These are phyloP conservation scores for Beauveria pseudobassiana DNA, from an alignment of 2,329 filamentous ascomycete genomes.

Conservation along the genomic window DNA sequence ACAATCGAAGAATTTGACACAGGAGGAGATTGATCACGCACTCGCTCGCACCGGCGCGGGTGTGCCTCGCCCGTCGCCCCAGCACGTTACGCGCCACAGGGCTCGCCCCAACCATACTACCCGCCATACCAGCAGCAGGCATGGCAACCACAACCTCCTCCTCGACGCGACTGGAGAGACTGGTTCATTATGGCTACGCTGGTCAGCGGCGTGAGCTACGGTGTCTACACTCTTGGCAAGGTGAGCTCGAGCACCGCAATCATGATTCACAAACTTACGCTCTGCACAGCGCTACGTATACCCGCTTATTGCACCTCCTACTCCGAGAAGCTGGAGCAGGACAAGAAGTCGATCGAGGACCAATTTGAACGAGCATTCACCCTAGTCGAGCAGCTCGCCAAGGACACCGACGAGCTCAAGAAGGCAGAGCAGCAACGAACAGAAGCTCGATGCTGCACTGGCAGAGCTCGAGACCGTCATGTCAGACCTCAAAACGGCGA, in stretches of 20 bases:
- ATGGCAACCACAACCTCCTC: slow-evolving; percentile 55
- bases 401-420: slow-evolving; percentile 86
- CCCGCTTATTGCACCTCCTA: slow-evolving; percentile 86
- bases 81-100: slow-evolving; percentile 36
- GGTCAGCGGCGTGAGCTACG: slow-evolving; percentile 81
- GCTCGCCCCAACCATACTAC: slow-evolving; percentile 37
- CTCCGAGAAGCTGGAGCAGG: slow-evolving; percentile 85
- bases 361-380: slow-evolving; percentile 89
- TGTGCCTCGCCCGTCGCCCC: slow-evolving; percentile 36
- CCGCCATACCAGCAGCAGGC: slow-evolving; percentile 44
- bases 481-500: slow-evolving; percentile 70
- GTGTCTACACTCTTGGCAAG: slow-evolving; percentile 81
- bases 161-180: slow-evolving; percentile 89
- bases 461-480: slow-evolving; percentile 80
- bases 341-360: slow-evolving; percentile 87
- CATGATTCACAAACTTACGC: slow-evolving; percentile 18
- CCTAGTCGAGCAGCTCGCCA: slow-evolving; percentile 82
- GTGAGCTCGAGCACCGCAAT: slow-evolving; percentile 34
- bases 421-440: slow-evolving; percentile 77
- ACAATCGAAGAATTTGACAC: slow-evolving; percentile 92
- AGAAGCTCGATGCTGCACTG: slow-evolving; percentile 72
- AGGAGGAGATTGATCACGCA: slow-evolving; percentile 86
- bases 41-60: slow-evolving; percentile 66
- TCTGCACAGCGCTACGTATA: slow-evolving; percentile 70
- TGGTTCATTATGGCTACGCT: slow-evolving; percentile 99